Conservation (phyloP, 1,139 yeast genomes). For the Hemisphaericaspora subhashii region DNA sequence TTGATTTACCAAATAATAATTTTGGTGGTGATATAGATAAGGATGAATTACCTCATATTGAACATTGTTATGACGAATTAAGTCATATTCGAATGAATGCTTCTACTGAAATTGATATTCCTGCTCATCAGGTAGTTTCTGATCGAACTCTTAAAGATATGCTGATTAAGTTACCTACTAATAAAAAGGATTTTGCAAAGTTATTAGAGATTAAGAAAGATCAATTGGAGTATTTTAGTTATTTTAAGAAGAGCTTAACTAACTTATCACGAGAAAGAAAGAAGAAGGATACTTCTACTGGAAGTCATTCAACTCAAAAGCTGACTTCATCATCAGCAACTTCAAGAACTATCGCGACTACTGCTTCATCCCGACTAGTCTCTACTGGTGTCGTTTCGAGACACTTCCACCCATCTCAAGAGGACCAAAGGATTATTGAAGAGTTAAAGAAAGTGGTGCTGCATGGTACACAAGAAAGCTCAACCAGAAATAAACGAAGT, state of each 20-base stretch:
- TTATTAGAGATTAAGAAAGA: constrained; percentile 40
- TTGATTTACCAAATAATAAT: constrained; percentile 20
- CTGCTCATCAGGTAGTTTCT: constrained; percentile 43
- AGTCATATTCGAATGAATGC: constrained; percentile 44
- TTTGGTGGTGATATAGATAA: constrained; percentile 15
- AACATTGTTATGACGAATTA: constrained; percentile 42
- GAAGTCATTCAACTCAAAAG: neutral
- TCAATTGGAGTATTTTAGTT: constrained; percentile 44
- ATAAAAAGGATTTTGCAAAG: constrained; percentile 48
- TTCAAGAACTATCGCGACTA: neutral
- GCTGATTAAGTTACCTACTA: constrained; percentile 56
- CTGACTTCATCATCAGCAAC: neutral
- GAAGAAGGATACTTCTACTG: constrained; percentile 10
- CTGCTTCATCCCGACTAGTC: neutral
- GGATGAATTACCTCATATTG: constrained; percentile 26
- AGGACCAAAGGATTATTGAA: constrained; percentile 2
- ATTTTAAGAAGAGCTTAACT: constrained; percentile 45
- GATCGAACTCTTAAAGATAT: constrained; percentile 54
- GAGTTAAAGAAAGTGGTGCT: neutral
- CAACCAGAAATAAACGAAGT: neutral
- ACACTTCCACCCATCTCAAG: constrained; percentile 10
- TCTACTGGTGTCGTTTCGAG: constrained; percentile 12
- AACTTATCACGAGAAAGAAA: constrained; percentile 36
- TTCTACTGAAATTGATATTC: constrained; percentile 41
- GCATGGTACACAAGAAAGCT: neutral